Conservation (phyloP, 1,284 basidiomycete species). For the Neonothopanus nambi region DNA sequence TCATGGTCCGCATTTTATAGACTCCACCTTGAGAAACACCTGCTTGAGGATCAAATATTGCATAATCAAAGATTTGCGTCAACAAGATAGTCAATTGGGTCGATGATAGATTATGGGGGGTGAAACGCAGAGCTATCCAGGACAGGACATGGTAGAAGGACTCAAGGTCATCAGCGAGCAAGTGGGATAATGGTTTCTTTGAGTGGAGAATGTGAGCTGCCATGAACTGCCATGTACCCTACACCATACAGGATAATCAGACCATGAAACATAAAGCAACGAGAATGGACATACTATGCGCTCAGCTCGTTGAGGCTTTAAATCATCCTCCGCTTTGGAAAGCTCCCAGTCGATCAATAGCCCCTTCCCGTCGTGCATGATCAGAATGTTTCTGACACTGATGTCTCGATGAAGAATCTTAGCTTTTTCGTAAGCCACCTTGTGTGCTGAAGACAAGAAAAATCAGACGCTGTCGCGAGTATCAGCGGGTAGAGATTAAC, state of each 20-base stretch:
- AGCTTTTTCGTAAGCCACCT: neutral
- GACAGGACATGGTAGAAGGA: conserved; percentile 7
- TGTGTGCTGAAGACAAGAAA: conserved; percentile 1
- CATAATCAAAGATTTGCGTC: too few species aligned
- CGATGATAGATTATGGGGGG: too few species aligned
- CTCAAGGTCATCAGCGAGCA: conserved; percentile 5
- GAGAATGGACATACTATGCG: too few species aligned
- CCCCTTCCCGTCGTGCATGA: neutral
- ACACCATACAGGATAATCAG: too few species aligned
- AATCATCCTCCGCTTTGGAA: neutral
- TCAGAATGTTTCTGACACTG: conserved; percentile 5
- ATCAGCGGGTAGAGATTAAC: neutral
- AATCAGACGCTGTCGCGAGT: neutral
- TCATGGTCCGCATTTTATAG: too few species aligned
- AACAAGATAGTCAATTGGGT: too few species aligned
- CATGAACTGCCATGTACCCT: conserved; percentile 4
- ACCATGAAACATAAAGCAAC: too few species aligned
- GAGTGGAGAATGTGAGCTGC: neutral
- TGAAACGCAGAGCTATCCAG: neutral
- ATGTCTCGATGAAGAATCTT: conserved; percentile 10
- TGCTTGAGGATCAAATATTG: too few species aligned
- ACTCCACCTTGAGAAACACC: too few species aligned
- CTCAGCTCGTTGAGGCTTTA: too few species aligned
- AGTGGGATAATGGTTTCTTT: neutral
- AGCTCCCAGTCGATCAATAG: conserved; percentile 12